Evolutionary conservation across 2,329 filamentous ascomycete genomes (phyloP).

Genomic region (Hirsutella rhossiliensis): DNA sequence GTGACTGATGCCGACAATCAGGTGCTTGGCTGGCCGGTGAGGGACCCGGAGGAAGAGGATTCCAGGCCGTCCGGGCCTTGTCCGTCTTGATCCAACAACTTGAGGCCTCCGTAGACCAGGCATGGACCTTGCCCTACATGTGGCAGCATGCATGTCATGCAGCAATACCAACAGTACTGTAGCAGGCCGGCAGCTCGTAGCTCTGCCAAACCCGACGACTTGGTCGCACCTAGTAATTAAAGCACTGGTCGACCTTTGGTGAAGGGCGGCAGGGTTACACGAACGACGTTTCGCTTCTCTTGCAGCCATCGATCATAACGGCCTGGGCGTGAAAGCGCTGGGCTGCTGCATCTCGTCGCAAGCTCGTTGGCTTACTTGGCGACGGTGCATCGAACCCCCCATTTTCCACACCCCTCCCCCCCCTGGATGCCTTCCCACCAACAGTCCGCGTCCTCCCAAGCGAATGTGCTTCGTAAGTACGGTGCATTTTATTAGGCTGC

Average conservation of each 20-base stretch:
- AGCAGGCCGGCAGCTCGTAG: slow-evolving; percentile 1
- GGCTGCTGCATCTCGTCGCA: not conserved
- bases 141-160: slow-evolving; percentile 11
- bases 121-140: slow-evolving; percentile 3
- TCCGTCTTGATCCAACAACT: not conserved
- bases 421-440: too few species aligned
- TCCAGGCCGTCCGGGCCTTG: not conserved
- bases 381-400: too few species aligned
- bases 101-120: not conserved
- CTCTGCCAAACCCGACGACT: slow-evolving; percentile 4
- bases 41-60: not conserved
- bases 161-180: slow-evolving; percentile 1
- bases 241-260: not conserved
- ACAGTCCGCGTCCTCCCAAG: too few species aligned
- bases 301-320: not conserved
- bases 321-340: not conserved
- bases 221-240: slow-evolving; percentile 5
- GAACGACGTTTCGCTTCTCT: not conserved
- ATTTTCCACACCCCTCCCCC: too few species aligned
- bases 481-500: too few species aligned
- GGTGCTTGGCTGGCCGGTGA: not conserved
- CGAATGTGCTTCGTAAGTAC: too few species aligned
- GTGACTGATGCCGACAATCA: too few species aligned
- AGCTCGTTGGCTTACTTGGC: not conserved
- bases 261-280: slow-evolving; percentile 3